phyloP scores from a whole-genome alignment of 495 filamentous ascomycete genomes.

The Aspergillus affinis region DNA sequence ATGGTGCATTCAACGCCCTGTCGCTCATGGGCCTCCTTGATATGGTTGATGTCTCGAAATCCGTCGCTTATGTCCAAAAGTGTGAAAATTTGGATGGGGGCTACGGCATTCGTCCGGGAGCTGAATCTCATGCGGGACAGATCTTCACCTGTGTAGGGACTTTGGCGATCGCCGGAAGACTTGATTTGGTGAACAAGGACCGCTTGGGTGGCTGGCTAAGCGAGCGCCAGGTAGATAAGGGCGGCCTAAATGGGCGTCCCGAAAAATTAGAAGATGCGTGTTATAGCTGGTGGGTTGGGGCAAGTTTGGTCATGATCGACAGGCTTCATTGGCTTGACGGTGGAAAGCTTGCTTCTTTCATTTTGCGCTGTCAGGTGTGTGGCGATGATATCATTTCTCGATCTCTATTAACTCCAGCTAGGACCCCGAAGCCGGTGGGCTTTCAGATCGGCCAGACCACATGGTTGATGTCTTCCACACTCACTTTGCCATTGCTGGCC shows the following conservation, averaged over 20 bases:
- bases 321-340: slow-evolving; percentile 89
- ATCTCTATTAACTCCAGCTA: slow-evolving; percentile 38
- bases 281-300: slow-evolving; percentile 97
- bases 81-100: slow-evolving; percentile 93
- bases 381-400: background rate
- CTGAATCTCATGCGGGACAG: slow-evolving; percentile 90
- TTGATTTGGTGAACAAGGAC: slow-evolving; percentile 82
- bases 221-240: slow-evolving; percentile 82
- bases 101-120: slow-evolving; percentile 83
- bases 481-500: slow-evolving; percentile 79
- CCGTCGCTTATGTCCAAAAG: slow-evolving; percentile 70
- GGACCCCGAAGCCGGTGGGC: slow-evolving; percentile 79
- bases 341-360: slow-evolving; percentile 73
- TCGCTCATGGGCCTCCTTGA: slow-evolving; percentile 73
- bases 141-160: slow-evolving; percentile 94
- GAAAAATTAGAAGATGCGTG: slow-evolving; percentile 97
- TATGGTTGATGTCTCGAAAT: slow-evolving; percentile 73
- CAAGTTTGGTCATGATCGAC: slow-evolving; percentile 85
- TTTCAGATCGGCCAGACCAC: slow-evolving; percentile 87
- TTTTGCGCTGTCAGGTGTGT: slow-evolving; percentile 73
- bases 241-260: slow-evolving; percentile 89
- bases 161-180: slow-evolving; percentile 73
- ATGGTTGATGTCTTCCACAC: slow-evolving; percentile 99
- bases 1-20: slow-evolving; percentile 80
- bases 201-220: slow-evolving; percentile 86